phyloP scores from a whole-genome alignment of 176 grass and related monocot genomes.

The Hordeum vulgare region DNA sequence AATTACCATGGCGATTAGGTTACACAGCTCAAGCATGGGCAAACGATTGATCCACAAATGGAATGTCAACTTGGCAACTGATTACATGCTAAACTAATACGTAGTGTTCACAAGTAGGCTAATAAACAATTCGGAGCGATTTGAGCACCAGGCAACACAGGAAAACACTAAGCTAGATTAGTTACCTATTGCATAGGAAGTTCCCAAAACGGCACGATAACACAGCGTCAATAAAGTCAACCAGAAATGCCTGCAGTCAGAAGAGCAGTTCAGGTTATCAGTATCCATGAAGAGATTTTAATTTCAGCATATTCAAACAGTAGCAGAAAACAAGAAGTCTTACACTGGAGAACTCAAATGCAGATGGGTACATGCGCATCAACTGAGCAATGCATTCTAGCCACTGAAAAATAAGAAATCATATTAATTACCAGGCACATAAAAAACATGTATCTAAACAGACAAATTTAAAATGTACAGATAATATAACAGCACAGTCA shows the following conservation, averaged over 20 bases:
- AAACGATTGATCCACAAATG: background rate
- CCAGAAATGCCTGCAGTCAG: slow-evolving; percentile 67
- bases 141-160: background rate
- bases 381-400: slow-evolving; percentile 86
- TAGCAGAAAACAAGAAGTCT: slow-evolving; percentile 25
- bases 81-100: background rate
- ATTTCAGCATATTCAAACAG: background rate
- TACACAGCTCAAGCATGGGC: background rate
- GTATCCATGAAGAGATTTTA: background rate
- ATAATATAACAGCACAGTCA: background rate
- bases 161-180: background rate
- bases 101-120: background rate
- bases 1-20: background rate
- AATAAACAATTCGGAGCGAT: no score
- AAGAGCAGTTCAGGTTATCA: background rate
- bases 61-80: background rate
- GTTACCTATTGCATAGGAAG: slow-evolving; percentile 93
- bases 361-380: slow-evolving; percentile 78
- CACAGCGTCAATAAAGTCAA: slow-evolving; percentile 90
- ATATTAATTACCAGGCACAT: background rate
- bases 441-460: background rate
- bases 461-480: background rate
- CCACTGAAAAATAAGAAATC: slow-evolving; percentile 59
- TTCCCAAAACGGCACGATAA: slow-evolving; percentile 86
- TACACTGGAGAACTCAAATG: slow-evolving; percentile 96